A percentile compares a stretch with the other conserved stretches of the same genome.
Evolutionary conservation across 129 eudicot species (phyloP).

Genomic region (Arctium lappa): DNA sequence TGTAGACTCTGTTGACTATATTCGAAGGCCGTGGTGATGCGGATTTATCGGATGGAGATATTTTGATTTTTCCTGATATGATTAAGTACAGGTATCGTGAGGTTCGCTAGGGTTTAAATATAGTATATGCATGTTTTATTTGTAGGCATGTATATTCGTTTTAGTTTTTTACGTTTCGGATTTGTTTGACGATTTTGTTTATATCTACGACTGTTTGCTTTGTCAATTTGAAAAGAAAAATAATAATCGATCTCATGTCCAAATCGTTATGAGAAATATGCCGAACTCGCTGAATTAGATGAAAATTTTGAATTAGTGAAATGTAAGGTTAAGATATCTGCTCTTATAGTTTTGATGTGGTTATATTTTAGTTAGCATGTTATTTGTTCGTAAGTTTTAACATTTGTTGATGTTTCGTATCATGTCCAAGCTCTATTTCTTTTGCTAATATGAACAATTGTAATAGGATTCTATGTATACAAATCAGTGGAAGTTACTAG

Average conservation of each 20-base stretch:
- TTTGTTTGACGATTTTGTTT: not conserved
- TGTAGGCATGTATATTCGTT: not conserved
- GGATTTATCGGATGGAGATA: slow-evolving; percentile 73
- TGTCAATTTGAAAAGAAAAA: slow-evolving; percentile 1
- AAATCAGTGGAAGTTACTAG: not conserved
- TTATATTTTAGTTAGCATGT: not conserved
- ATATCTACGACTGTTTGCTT: not conserved
- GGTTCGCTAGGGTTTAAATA: slow-evolving; percentile 7
- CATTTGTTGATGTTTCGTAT: not conserved
- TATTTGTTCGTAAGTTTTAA: not conserved
- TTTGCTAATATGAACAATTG: not conserved
- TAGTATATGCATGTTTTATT: not conserved
- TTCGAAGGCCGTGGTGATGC: slow-evolving; percentile 55
- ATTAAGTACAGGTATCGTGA: slow-evolving; percentile 57
- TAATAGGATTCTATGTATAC: not conserved
- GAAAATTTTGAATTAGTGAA: not conserved
- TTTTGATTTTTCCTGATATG: slow-evolving; percentile 86
- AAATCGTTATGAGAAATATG: not conserved
- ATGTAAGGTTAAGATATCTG: not conserved
- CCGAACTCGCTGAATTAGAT: not conserved
- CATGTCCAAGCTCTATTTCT: not conserved
- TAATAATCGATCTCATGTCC: slow-evolving; percentile 8
- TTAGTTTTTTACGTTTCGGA: not conserved
- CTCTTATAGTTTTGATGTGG: not conserved
- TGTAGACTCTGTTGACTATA: slow-evolving; percentile 75